Evolutionary conservation across 352 stramenopile genomes (phyloP), one percentile per base, ranked within the genome.

Genomic region (Phytopythium litorale): DNA sequence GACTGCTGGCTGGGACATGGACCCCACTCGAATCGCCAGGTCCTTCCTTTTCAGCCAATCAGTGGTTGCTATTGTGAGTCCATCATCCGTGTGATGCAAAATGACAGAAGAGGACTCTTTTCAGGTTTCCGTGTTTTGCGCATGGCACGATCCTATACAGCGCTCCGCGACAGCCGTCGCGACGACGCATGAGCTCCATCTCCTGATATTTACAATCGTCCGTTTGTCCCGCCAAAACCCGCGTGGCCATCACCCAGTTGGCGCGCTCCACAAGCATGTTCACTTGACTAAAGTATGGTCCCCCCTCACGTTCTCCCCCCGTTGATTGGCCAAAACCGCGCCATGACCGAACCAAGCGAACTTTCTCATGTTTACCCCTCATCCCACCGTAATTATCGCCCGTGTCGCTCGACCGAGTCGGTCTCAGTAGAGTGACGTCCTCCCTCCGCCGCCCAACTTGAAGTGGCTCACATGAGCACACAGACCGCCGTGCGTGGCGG

Each of bases 361-460:
- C 46, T 33, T 53, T 53, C 46, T 53, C 13, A 48, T 49, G 42
- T 15, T 49, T 49, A 49, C 42, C 42, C n/a, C 19, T 4, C 13
- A 49, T 1, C 3, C 42, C 0, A 25, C 16, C n/a, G 42, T 21
- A 28, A 49, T 25, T 28, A 49, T 49, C 40, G 40, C 15, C 16
- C 40, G 8, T 45, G 40, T 45, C 16, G 5, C 2, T 45, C 4
- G 19, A 45, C 16, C 40, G 40, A 19, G 42, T 49, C 23, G n/a
- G 42, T 49, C 23, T 28, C 42, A 54, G 49, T 40, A 11, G 49
- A 56, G 30, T 56, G 49, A 56, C 49, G 49, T 56, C 11, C 7
- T n/a, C n/a, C n/a, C n/a, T n/a, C n/a, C n/a, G n/a, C n/a, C 28
- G 28, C 28, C 28, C 28, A 32, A 32, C 28, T 32, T 32, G 28